Evolutionary conservation across 192 early-diverging fungal species (phyloP).

Genomic region (Pilaira anomala): DNA sequence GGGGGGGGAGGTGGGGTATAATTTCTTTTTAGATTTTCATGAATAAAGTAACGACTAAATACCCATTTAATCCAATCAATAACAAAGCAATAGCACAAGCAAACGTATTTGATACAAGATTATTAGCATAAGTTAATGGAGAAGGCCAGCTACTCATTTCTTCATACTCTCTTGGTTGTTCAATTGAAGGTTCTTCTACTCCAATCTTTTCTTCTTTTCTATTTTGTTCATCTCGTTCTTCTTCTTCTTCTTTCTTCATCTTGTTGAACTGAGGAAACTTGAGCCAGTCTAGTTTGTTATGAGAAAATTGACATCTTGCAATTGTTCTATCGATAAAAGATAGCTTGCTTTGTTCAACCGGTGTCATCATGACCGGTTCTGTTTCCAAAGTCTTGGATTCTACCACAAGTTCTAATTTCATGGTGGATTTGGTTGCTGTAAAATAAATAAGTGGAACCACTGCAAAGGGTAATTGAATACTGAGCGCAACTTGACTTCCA

Average conservation of each 20-base stretch:
- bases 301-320: constrained; percentile 1
- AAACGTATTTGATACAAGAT: constrained; percentile 27
- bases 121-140: constrained; percentile 38
- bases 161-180: not conserved
- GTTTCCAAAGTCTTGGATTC: not conserved
- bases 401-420: constrained; percentile 36
- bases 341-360: not conserved
- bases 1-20: too few species aligned
- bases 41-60: constrained; percentile 41
- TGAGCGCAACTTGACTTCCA: constrained; percentile 72
- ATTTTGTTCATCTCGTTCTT: not conserved
- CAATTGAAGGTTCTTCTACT: not conserved
- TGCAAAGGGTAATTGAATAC: constrained; percentile 79
- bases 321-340: not conserved
- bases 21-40: constrained; percentile 12
- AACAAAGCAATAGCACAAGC: constrained; percentile 37
- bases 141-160: constrained; percentile 9
- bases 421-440: constrained; percentile 51
- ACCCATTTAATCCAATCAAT: constrained; percentile 46
- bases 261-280: not conserved
- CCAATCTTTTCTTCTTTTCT: not conserved
- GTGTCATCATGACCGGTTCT: too few species aligned
- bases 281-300: not conserved
- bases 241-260: not conserved
- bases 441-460: constrained; percentile 75